Evolutionary conservation across 2,329 filamentous ascomycete species (phyloP).

Genomic region (Phialocephala sp.): DNA sequence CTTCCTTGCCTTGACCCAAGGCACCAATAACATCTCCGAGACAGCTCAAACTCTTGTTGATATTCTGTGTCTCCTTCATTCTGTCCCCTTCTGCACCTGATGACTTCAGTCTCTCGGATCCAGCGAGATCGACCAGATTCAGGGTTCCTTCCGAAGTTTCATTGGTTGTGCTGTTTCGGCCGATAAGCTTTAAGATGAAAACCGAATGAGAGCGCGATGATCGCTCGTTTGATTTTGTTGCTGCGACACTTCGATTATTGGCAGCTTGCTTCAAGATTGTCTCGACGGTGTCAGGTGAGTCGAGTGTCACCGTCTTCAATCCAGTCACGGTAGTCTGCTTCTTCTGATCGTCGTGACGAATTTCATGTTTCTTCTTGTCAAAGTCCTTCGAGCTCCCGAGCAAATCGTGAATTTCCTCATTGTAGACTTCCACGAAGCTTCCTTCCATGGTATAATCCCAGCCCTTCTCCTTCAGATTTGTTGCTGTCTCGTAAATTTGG

Average conservation of each 20-base stretch:
- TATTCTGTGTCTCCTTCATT: constrained; percentile 93
- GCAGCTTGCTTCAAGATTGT: constrained; percentile 80
- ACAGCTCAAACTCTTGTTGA: constrained; percentile 93
- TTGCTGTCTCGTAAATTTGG: constrained; percentile 91
- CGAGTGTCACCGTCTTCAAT: constrained; percentile 75
- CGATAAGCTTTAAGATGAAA: constrained; percentile 83
- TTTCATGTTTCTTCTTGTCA: constrained; percentile 84
- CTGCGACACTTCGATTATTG: constrained; percentile 88
- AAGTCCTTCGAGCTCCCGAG: constrained; percentile 74
- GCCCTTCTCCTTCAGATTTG: constrained; percentile 83
- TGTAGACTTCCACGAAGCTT: constrained; percentile 97
- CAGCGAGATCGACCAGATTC: constrained; percentile 94
- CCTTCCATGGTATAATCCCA: constrained; percentile 96
- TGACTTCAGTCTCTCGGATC: constrained; percentile 88
- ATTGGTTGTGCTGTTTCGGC: constrained; percentile 72
- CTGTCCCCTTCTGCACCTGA: constrained; percentile 85
- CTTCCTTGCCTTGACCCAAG: constrained; percentile 80
- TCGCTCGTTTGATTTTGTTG: constrained; percentile 96
- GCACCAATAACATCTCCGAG: constrained; percentile 94
- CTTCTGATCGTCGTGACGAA: constrained; percentile 81
- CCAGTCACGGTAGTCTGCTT: constrained; percentile 85
- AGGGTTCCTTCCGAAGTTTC: constrained; percentile 91
- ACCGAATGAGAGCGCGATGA: constrained; percentile 95
- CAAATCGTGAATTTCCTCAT: constrained; percentile 93
- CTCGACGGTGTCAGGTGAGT: constrained; percentile 81